phyloP scores from a whole-genome alignment of 768 basidiomycete genomes.

The Suillus weaverae region DNA sequence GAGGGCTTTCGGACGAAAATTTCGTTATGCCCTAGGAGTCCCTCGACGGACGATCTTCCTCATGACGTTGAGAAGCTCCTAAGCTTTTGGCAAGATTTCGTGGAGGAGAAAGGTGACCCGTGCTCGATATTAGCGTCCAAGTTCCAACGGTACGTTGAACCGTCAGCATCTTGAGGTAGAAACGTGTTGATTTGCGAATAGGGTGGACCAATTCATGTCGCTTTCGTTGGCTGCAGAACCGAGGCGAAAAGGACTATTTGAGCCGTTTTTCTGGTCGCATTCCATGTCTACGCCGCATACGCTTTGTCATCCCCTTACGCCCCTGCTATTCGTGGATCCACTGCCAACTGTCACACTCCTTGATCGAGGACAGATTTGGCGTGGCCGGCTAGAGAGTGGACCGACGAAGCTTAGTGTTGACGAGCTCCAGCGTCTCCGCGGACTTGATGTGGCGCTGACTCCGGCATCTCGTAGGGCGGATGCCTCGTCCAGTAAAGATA shows the following conservation, averaged over 20 bases:
- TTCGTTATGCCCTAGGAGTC: conserved; percentile 49
- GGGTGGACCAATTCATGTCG: conserved; percentile 77
- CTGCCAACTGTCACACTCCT: conserved; percentile 67
- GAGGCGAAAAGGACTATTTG: conserved; percentile 69
- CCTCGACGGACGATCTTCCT: conserved; percentile 33
- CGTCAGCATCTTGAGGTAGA: background rate
- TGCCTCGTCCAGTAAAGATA: conserved; percentile 23
- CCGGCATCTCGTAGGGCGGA: conserved; percentile 18
- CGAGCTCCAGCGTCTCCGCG: conserved; percentile 60
- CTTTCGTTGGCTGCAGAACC: conserved; percentile 76
- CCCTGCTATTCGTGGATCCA: conserved; percentile 75
- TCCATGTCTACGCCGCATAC: conserved; percentile 35
- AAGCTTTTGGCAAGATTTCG: conserved; percentile 57
- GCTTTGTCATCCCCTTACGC: conserved; percentile 51
- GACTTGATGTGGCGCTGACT: conserved; percentile 47
- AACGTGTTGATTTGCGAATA: conserved; percentile 24
- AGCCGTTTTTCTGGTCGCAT: conserved; percentile 73
- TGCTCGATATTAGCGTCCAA: conserved; percentile 47
- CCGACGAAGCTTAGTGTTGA: conserved; percentile 45
- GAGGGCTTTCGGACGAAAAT: conserved; percentile 52
- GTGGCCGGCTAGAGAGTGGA: conserved; percentile 70
- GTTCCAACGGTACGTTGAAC: conserved; percentile 56
- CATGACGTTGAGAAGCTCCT: conserved; percentile 53
- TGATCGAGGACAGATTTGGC: conserved; percentile 62
- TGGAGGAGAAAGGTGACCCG: conserved; percentile 37